Conservation (phyloP, 2,329 filamentous ascomycete genomes). For the Colletotrichum sansevieriae region DNA sequence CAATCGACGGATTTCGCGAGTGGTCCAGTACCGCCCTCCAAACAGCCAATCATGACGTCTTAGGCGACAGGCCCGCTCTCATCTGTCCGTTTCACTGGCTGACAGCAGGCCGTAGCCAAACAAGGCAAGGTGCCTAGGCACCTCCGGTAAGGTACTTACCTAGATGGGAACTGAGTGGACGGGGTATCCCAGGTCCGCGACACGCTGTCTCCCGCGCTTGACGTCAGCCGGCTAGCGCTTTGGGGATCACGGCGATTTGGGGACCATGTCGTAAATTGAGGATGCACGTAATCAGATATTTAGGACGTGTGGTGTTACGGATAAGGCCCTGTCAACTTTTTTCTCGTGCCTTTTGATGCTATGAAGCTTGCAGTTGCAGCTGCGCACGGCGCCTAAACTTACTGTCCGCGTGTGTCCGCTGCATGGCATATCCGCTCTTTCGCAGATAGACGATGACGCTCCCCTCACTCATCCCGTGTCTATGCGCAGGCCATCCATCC, state of each 20-base stretch:
- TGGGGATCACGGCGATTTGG: constrained; percentile 14
- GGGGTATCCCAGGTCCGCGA: constrained; percentile 24
- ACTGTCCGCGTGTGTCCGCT: neutral
- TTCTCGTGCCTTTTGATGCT: neutral
- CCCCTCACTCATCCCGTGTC: no score
- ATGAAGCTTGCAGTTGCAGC: neutral
- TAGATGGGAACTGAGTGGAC: neutral
- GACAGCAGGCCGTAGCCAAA: neutral
- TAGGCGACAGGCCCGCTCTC: neutral
- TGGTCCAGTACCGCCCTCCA: neutral
- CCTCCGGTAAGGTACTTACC: no score
- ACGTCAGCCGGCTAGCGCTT: constrained; percentile 31
- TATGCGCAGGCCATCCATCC: no score
- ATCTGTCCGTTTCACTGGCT: constrained; percentile 6
- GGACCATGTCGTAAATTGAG: neutral
- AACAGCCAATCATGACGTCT: constrained; percentile 21
- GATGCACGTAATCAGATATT: constrained; percentile 34
- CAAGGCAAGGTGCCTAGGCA: no score
- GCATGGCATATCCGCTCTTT: neutral
- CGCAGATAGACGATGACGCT: neutral
- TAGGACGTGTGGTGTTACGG: constrained; percentile 5
- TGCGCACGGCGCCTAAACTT: no score
- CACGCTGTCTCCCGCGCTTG: constrained; percentile 33
- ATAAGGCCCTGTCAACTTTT: neutral
- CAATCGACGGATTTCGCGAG: constrained; percentile 26